A percentile compares a stretch with the other conserved stretches of the same genome.
phyloP scores from a whole-genome alignment of 495 filamentous ascomycete species.

The Aspergillus ostianus region DNA sequence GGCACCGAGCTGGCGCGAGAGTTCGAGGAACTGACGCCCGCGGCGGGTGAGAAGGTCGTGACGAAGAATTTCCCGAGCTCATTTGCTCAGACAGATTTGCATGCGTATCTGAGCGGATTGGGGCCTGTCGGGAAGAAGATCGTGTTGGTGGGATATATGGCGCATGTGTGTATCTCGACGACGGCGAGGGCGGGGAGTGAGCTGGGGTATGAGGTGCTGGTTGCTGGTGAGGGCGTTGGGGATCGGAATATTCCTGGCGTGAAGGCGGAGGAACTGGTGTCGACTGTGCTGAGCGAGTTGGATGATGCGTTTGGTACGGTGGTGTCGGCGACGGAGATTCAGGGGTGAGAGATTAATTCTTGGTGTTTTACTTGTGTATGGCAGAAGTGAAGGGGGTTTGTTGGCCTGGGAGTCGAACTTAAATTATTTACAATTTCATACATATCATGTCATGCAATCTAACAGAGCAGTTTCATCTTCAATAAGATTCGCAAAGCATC shows the following conservation, averaged over 20 bases:
- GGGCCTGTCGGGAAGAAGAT: conserved; percentile 44
- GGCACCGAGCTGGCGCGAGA: conserved; percentile 50
- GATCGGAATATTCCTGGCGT: conserved; percentile 58
- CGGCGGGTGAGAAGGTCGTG: conserved; percentile 46
- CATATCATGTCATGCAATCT: not conserved
- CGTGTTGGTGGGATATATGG: conserved; percentile 55
- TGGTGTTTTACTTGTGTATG: not conserved
- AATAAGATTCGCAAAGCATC: not conserved
- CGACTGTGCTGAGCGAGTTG: conserved; percentile 42
- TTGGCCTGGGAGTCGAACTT: too few species aligned
- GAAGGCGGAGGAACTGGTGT: conserved; percentile 35
- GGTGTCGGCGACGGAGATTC: conserved; percentile 34
- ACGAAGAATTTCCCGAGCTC: conserved; percentile 46
- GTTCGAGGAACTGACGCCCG: conserved; percentile 50
- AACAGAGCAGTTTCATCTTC: not conserved
- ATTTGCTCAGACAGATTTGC: conserved; percentile 47
- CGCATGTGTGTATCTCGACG: conserved; percentile 62
- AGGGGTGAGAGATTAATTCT: not conserved
- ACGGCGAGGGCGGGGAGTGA: conserved; percentile 55
- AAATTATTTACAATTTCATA: not conserved
- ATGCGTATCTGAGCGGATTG: conserved; percentile 34
- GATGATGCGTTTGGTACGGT: conserved; percentile 49
- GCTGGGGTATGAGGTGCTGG: conserved; percentile 56
- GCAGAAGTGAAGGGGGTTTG: too few species aligned
- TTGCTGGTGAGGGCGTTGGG: conserved; percentile 56